A percentile compares a stretch with the other conserved stretches of the same genome.
Conservation (phyloP, 805 yeast genomes). For the Maudiozyma turicensis region DNA sequence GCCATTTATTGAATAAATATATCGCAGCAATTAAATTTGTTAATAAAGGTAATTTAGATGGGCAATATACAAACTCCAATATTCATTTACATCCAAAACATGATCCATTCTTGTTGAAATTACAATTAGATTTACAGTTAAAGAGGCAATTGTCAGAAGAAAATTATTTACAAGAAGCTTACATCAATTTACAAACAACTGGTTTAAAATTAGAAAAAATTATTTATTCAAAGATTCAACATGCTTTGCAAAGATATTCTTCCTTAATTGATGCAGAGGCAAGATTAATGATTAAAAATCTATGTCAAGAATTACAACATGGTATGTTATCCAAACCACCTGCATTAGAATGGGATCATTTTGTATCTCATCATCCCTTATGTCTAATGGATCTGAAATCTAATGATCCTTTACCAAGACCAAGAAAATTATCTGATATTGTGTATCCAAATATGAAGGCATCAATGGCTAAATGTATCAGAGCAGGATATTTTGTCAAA, state of each 20-base stretch:
- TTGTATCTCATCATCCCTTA: conserved; percentile 38
- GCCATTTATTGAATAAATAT: conserved; percentile 42
- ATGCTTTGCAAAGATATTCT: conserved; percentile 42
- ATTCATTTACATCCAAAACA: conserved; percentile 30
- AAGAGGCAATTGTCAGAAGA: conserved; percentile 54
- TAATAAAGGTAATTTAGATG: conserved; percentile 19
- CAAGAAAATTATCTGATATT: conserved; percentile 41
- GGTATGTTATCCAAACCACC: conserved; percentile 46
- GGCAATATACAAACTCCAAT: conserved; percentile 1
- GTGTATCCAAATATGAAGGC: conserved; percentile 46
- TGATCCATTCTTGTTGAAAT: conserved; percentile 57
- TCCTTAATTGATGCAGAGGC: conserved; percentile 44
- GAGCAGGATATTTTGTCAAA: conserved; percentile 51
- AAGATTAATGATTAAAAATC: conserved; percentile 43
- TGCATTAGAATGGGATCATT: conserved; percentile 63
- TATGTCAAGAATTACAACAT: conserved; percentile 34
- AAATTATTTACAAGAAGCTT: conserved; percentile 56
- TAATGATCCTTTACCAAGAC: conserved; percentile 32
- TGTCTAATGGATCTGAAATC: conserved; percentile 33
- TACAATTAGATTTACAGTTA: conserved; percentile 55
- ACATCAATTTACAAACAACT: conserved; percentile 52
- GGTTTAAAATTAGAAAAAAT: conserved; percentile 57
- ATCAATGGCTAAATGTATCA: conserved; percentile 41
- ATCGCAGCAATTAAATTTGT: conserved; percentile 36
- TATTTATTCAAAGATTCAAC: conserved; percentile 52